Evolutionary conservation across 495 filamentous ascomycete species (phyloP).

Genomic region (Neurospora discreta): DNA sequence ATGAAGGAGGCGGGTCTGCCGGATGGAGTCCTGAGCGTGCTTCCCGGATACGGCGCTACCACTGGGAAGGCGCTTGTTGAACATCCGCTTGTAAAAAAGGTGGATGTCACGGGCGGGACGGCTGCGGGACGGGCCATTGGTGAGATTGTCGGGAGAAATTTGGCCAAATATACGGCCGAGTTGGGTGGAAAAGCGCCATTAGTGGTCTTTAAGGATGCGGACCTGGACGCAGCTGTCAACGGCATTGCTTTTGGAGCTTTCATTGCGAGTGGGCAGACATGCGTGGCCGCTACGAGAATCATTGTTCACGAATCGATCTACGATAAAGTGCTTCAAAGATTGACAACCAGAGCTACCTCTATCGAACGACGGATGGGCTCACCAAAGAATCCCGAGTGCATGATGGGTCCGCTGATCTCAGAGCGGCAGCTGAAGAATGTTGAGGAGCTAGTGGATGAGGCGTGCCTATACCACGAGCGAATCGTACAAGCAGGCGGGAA

Average conservation of each 20-base stretch:
- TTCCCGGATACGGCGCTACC: conserved; percentile 41
- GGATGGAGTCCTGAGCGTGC: conserved; percentile 45
- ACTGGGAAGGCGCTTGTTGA: conserved; percentile 46
- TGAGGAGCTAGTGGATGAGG: conserved; percentile 26
- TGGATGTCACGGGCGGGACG: conserved; percentile 52
- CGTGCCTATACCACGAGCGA: conserved; percentile 5
- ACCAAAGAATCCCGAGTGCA: conserved; percentile 34
- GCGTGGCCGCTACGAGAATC: conserved; percentile 49
- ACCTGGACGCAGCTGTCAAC: conserved; percentile 42
- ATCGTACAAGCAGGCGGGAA: conserved; percentile 27
- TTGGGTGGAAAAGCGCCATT: conserved; percentile 51
- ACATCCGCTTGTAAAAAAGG: conserved; percentile 42
- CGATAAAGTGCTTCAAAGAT: conserved; percentile 22
- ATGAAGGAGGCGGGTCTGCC: conserved; percentile 45
- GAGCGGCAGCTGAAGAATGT: conserved; percentile 26
- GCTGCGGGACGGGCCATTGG: conserved; percentile 36
- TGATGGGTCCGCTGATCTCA: conserved; percentile 35
- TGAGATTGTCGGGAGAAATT: conserved; percentile 35
- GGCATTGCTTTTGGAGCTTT: conserved; percentile 49
- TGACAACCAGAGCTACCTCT: conserved; percentile 26
- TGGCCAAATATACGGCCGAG: conserved; percentile 47
- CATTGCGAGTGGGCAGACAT: conserved; percentile 51
- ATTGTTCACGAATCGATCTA: conserved; percentile 41
- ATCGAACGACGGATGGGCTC: conserved; percentile 37
- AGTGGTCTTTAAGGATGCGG: conserved; percentile 40